Evolutionary conservation across 768 basidiomycete genomes (phyloP).

Genomic region (Pisolithus orientalis): DNA sequence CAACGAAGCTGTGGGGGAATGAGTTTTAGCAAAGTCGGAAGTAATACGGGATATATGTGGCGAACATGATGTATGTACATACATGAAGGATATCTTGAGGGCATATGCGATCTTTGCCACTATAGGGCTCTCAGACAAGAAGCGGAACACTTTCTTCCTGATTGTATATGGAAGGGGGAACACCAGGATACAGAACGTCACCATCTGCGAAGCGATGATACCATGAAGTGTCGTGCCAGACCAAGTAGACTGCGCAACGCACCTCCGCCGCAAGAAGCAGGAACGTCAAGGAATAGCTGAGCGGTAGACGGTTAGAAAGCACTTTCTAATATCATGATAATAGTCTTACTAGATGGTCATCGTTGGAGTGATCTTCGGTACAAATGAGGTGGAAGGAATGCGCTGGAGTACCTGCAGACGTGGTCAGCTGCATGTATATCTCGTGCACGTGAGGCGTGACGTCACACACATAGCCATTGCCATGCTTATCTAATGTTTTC

Average conservation of each 20-base stretch:
- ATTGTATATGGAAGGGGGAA: slow-evolving; percentile 76
- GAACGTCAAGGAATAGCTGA: slow-evolving; percentile 76
- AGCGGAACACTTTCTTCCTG: slow-evolving; percentile 64
- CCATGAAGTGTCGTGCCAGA: neutral
- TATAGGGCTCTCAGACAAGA: slow-evolving; percentile 60
- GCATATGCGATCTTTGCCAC: slow-evolving; percentile 86
- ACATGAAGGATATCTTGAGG: slow-evolving; percentile 94
- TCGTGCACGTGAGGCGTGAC: slow-evolving; percentile 19
- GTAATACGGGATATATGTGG: neutral
- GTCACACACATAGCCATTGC: slow-evolving; percentile 10
- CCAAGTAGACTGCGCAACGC: neutral
- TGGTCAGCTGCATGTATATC: slow-evolving; percentile 8
- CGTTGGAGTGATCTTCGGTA: slow-evolving; percentile 5
- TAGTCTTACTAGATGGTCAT: slow-evolving; percentile 46
- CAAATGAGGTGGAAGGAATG: neutral
- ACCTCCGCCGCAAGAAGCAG: slow-evolving; percentile 74
- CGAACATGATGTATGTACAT: slow-evolving; percentile 14
- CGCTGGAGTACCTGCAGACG: neutral
- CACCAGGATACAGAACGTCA: slow-evolving; percentile 79
- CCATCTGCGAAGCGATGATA: slow-evolving; percentile 43
- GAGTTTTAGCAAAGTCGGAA: neutral
- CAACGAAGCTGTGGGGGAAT: slow-evolving; percentile 56
- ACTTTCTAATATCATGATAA: too few species aligned
- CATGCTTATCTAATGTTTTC: slow-evolving; percentile 27
- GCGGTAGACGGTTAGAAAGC: slow-evolving; percentile 3